Evolutionary conservation across 1,284 basidiomycete species (phyloP), one percentile per base, ranked within the genome.

Genomic region (Ganoderma sinense): DNA sequence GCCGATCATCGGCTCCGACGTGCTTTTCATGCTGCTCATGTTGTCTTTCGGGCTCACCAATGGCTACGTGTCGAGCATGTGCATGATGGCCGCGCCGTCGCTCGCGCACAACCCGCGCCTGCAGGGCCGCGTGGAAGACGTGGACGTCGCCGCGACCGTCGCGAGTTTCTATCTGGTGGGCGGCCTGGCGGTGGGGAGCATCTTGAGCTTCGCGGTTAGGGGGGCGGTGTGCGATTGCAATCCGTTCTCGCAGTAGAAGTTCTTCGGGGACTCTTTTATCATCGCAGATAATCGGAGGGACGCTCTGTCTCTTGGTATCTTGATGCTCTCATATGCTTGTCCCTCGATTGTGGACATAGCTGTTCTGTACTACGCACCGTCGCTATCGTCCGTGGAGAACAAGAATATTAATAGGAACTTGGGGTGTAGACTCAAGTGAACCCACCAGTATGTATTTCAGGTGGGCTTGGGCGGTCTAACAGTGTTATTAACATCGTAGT

Each of bases 81-180:
- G 87, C 75, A 88, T 94, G 85, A 92, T 95, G 83, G 84, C 90
- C 39, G 92, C 89, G 10, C 85, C 92, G 4, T 94, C 91, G 5
- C 78, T 92, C 4, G 86, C 91, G 72, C 91, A 93, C 77, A 95
- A 95, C 76, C 88, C 88, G 16, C 82, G 86, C 64, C 78, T 95
- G 60, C 85, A 85, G 73, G 88, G 90, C 4, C 82, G 86, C 74
- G 86, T 80, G 75, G 89, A 93, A 66, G 93, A 97, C 75, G 91
- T 95, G 40, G 95, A 96, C 75, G 85, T 94, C 26, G 94, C 94
- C 4, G 94, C 94, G 4, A 93, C 92, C 0, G 85, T 97, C 11
- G 90, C 90, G 1, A 91, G 88, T 70, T 96, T 96, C 80, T 94
- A 88, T 72, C 80, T 96, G 20, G 91, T 95, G 1, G 89, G 89